These are phyloP conservation scores for Musa troglodytarum DNA, from an alignment of 176 grass and related monocot species.

Conservation along the genomic window DNA sequence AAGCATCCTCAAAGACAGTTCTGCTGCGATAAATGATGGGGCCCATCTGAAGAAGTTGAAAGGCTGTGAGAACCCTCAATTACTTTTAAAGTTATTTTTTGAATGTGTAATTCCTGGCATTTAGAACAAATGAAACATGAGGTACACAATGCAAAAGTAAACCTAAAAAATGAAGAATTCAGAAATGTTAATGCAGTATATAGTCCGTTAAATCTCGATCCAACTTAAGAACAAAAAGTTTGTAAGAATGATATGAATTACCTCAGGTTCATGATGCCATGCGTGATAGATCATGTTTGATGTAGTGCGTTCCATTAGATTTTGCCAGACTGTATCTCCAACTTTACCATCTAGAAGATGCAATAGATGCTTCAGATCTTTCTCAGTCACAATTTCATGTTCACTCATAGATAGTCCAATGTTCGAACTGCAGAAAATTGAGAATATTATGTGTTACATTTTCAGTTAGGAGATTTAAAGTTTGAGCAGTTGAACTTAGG, in stretches of 20 bases:
- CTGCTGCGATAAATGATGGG: conserved; percentile 75
- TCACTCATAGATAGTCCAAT: conserved; percentile 40
- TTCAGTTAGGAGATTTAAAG: no score
- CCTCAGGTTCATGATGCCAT: conserved; percentile 81
- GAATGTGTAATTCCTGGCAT: no score
- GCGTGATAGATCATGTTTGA: conserved; percentile 91
- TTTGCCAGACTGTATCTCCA: conserved; percentile 62
- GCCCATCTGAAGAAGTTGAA: conserved; percentile 37
- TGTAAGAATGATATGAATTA: conserved; percentile 16
- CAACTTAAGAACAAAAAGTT: background rate
- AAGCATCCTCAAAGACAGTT: conserved; percentile 96
- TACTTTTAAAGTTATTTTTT: background rate
- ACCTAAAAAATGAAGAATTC: no score
- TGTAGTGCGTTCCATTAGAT: conserved; percentile 79
- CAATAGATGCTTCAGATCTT: conserved; percentile 68
- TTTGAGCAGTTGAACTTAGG: no score
- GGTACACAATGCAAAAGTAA: no score
- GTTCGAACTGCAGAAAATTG: background rate
- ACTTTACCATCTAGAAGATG: conserved; percentile 75
- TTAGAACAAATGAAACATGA: no score
- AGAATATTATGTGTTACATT: background rate
- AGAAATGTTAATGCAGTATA: no score
- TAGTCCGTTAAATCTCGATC: no score
- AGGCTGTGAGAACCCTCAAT: background rate
- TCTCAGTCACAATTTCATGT: conserved; percentile 51